phyloP scores from a whole-genome alignment of 192 early-diverging fungal species.

The Allomyces javanicus region DNA sequence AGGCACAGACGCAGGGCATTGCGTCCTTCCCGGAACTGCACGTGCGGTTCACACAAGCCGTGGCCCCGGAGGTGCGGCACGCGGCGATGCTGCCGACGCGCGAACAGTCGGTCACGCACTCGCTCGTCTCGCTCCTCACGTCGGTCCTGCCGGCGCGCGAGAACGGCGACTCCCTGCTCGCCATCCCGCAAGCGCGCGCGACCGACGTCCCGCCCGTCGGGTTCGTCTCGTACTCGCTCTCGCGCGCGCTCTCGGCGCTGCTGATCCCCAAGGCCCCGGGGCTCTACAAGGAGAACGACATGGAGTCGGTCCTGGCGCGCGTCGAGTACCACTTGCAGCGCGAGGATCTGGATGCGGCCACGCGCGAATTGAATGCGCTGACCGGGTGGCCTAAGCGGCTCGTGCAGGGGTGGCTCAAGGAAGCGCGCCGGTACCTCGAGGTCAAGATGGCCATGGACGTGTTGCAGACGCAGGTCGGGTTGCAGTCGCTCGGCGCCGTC shows the following conservation, averaged over 20 bases:
- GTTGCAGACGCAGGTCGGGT: not conserved
- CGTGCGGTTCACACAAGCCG: constrained; percentile 38
- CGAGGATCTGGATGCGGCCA: constrained; percentile 64
- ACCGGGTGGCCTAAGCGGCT: constrained; percentile 74
- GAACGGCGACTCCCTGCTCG: constrained; percentile 36
- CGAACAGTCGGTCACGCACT: constrained; percentile 66
- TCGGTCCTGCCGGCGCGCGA: constrained; percentile 60
- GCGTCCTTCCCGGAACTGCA: constrained; percentile 42
- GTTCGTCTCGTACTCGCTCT: constrained; percentile 58
- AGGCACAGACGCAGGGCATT: constrained; percentile 36
- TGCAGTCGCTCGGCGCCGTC: not conserved
- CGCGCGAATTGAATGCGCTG: constrained; percentile 82
- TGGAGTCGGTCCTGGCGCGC: constrained; percentile 65
- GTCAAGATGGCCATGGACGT: constrained; percentile 74
- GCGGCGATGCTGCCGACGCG: constrained; percentile 70
- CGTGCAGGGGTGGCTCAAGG: constrained; percentile 68
- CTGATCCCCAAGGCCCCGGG: constrained; percentile 66
- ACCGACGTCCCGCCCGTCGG: constrained; percentile 44
- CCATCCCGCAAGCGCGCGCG: not conserved
- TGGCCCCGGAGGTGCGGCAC: constrained; percentile 46
- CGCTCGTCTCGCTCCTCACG: constrained; percentile 59
- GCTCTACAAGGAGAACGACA: constrained; percentile 61
- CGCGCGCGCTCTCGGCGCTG: constrained; percentile 43
- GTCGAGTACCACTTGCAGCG: constrained; percentile 48
- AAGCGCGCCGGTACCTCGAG: constrained; percentile 63